phyloP scores from a whole-genome alignment of 441 rosid species.

The Populus hybrid region DNA sequence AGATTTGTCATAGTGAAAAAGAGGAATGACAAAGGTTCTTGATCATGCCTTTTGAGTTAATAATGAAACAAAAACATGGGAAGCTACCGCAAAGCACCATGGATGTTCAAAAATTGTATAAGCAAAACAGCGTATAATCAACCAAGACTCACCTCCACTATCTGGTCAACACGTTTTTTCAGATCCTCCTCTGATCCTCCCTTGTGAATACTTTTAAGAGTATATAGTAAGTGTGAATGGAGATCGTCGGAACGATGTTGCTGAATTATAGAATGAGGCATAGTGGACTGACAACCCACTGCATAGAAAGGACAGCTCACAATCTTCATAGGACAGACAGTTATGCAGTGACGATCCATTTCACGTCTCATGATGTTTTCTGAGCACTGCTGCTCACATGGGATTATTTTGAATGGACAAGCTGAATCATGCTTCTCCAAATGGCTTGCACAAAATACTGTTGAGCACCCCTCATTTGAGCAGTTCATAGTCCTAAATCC shows the following conservation, averaged over 20 bases:
- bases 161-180: constrained; percentile 48
- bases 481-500: constrained; percentile 67
- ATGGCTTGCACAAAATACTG: constrained; percentile 47
- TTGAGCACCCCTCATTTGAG: constrained; percentile 63
- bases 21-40: not conserved
- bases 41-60: not conserved
- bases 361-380: constrained; percentile 67
- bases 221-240: constrained; percentile 50
- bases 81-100: not conserved
- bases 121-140: not conserved
- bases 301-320: constrained; percentile 78
- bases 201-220: constrained; percentile 62
- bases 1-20: not conserved
- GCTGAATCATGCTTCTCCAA: constrained; percentile 59
- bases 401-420: constrained; percentile 80
- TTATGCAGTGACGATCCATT: constrained; percentile 93
- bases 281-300: constrained; percentile 62
- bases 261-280: constrained; percentile 53
- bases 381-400: constrained; percentile 82
- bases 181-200: constrained; percentile 56
- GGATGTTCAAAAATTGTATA: not conserved
- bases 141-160: constrained; percentile 48
- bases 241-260: constrained; percentile 55
- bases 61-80: not conserved
- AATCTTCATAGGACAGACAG: constrained; percentile 85